Conservation (phyloP, 2,329 filamentous ascomycete species). For the Fusarium dlaminii region DNA sequence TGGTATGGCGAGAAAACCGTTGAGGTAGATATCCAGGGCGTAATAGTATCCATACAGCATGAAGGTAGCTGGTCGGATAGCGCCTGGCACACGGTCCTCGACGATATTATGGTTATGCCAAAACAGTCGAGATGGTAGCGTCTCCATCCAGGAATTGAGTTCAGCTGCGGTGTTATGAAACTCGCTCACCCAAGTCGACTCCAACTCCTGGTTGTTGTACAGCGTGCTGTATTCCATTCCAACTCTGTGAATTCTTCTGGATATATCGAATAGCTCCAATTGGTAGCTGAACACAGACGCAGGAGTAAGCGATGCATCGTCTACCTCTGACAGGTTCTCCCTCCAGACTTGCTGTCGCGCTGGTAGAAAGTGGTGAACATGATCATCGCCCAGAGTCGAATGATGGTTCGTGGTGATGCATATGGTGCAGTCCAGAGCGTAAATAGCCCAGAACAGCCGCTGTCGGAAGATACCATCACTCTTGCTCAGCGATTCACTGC, state of each 20-base stretch:
- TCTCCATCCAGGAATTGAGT: neutral
- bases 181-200: neutral
- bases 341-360: neutral
- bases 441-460: neutral
- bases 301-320: neutral
- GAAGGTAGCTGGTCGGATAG: neutral
- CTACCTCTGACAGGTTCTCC: neutral
- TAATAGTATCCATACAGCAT: neutral
- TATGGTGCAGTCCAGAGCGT: neutral
- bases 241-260: neutral
- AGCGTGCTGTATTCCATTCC: neutral
- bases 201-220: neutral
- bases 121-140: fast-evolving
- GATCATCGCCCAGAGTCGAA: neutral
- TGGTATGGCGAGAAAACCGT: neutral
- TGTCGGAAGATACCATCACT: neutral
- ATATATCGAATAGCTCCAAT: neutral
- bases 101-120: neutral
- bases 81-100: neutral
- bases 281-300: neutral
- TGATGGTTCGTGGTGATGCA: neutral
- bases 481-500: neutral
- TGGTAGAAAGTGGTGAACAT: neutral
- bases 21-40: neutral
- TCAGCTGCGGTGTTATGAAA: neutral